A percentile compares a stretch with the other conserved stretches of the same genome.
Evolutionary conservation across 257 asterid genomes (phyloP).

Genomic region (Scutellaria baicalensis): DNA sequence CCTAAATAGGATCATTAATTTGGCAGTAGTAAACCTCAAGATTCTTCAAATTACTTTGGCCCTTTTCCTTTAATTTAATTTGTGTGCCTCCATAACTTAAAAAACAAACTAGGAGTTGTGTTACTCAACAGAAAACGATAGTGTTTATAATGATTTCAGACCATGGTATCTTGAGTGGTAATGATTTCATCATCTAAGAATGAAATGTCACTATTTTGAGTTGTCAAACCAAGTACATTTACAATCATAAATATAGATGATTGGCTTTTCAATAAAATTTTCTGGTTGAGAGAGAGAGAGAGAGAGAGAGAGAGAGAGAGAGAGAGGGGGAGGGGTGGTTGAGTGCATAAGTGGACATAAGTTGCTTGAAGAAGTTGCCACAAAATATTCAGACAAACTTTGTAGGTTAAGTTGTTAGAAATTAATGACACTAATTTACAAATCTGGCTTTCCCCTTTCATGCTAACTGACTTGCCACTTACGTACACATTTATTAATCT

Average conservation of each 20-base stretch:
- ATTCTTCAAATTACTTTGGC: neutral
- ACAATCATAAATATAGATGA: too few relatives aligned
- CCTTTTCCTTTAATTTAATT: neutral
- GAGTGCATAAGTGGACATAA: conserved; percentile 19
- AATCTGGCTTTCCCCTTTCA: neutral
- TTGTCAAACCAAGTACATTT: too few relatives aligned
- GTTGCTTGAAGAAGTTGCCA: neutral
- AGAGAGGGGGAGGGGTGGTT: too few relatives aligned
- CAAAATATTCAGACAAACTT: neutral
- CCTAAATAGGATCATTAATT: neutral
- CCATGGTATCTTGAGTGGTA: too few relatives aligned
- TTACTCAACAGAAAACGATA: too few relatives aligned
- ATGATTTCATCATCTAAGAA: too few relatives aligned
- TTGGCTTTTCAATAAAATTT: neutral
- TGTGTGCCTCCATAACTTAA: neutral
- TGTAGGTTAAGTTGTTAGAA: conserved; percentile 7
- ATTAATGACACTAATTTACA: conserved; percentile 4
- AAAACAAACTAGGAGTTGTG: too few relatives aligned
- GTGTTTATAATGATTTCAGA: too few relatives aligned
- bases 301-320: too few relatives aligned
- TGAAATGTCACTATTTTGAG: too few relatives aligned
- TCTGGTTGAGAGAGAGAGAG: too few relatives aligned
- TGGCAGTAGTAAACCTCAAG: neutral
- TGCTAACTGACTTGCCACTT: conserved; percentile 18
- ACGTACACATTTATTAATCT: neutral